Evolutionary conservation across 1,284 basidiomycete genomes (phyloP).

Genomic region (Sanghuangporus sanghuang): DNA sequence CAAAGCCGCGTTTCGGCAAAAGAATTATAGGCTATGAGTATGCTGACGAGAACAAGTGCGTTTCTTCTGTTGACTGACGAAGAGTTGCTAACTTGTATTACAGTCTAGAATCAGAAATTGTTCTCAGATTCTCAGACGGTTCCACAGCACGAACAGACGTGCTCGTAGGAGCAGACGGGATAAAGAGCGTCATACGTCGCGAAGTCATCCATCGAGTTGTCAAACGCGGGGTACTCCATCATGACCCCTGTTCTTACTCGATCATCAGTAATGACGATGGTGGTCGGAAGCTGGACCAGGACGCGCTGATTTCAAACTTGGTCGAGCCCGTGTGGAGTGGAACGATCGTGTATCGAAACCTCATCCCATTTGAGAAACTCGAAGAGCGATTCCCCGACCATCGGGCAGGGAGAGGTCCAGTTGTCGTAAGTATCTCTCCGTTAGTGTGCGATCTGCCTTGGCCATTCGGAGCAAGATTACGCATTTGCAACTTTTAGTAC

Average conservation of each 20-base stretch:
- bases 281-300: background rate
- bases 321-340: slow-evolving; percentile 20
- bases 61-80: background rate
- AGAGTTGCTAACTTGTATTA: background rate
- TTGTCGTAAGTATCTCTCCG: background rate
- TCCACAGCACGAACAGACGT: slow-evolving; percentile 15
- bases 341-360: slow-evolving; percentile 18
- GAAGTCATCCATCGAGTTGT: slow-evolving; percentile 7
- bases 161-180: slow-evolving; percentile 20
- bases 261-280: background rate
- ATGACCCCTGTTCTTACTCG: background rate
- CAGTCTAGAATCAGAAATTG: background rate
- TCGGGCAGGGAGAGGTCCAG: slow-evolving; percentile 6
- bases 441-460: background rate
- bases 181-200: slow-evolving; percentile 14
- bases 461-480: background rate
- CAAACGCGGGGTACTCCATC: background rate
- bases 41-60: slow-evolving; percentile 5
- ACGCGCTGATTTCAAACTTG: background rate
- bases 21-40: slow-evolving; percentile 9
- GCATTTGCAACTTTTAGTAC: background rate
- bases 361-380: slow-evolving; percentile 15
- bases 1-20: slow-evolving; percentile 10
- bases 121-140: slow-evolving; percentile 19
- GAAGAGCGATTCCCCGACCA: slow-evolving; percentile 11